phyloP scores from a whole-genome alignment of 306 rosid genomes.

The Cucurbita moschata region DNA sequence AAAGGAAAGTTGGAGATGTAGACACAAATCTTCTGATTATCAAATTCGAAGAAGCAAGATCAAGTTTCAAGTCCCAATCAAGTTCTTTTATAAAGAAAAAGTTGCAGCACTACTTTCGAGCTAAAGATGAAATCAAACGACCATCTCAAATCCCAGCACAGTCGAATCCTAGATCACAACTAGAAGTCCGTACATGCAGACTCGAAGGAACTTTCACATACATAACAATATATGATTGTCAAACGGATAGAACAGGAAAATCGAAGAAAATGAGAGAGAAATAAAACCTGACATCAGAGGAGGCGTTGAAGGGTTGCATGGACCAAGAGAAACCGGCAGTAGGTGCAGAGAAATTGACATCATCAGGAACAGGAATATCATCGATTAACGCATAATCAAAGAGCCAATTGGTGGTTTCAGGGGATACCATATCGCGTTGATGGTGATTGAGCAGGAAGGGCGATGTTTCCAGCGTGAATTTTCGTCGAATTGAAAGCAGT shows the following conservation, averaged over 20 bases:
- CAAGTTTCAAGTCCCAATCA: neutral
- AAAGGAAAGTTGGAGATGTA: neutral
- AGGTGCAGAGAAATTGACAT: constrained; percentile 35
- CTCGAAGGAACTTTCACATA: neutral
- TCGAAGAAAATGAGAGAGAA: neutral
- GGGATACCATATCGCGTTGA: constrained; percentile 50
- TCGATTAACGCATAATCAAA: constrained; percentile 66
- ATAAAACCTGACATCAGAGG: constrained; percentile 43
- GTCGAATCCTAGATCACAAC: neutral
- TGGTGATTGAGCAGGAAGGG: constrained; percentile 18
- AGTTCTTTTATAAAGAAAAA: neutral
- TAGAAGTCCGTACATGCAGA: neutral
- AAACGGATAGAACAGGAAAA: neutral
- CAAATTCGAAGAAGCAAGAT: neutral
- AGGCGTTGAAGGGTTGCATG: constrained; percentile 27
- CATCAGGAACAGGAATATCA: constrained; percentile 42
- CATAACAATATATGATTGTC: neutral
- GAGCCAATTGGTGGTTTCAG: constrained; percentile 81
- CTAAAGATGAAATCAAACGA: neutral
- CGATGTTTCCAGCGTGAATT: constrained; percentile 6
- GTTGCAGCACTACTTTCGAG: neutral
- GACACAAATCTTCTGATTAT: neutral
- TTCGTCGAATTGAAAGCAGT: neutral
- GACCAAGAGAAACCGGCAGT: constrained; percentile 59
- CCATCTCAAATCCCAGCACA: neutral